Conservation (phyloP, 1,284 basidiomycete genomes). For the Tausonia pullulans region DNA sequence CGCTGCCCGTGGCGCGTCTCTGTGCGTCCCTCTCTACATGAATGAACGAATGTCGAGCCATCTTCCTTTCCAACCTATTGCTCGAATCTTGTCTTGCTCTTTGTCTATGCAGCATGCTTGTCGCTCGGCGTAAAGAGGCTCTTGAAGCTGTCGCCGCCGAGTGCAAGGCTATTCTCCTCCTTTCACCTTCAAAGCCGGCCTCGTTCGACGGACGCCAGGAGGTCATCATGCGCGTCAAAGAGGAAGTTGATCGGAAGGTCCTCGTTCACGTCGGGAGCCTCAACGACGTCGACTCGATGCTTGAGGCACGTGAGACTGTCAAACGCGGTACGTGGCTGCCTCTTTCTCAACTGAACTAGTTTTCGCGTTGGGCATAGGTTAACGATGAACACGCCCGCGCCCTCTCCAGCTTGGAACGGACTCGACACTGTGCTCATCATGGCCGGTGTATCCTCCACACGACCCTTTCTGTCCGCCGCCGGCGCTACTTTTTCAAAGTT, state of each 20-base stretch:
- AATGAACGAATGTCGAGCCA: neutral
- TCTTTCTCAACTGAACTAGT: neutral
- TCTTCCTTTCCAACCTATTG: neutral
- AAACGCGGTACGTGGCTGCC: conserved; percentile 42
- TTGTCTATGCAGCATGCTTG: conserved; percentile 45
- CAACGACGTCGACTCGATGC: conserved; percentile 54
- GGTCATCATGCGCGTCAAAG: conserved; percentile 15
- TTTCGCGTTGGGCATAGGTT: neutral
- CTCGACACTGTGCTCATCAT: conserved; percentile 73
- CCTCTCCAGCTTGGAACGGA: conserved; percentile 55
- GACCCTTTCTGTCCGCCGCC: conserved; percentile 57
- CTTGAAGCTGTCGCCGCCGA: conserved; percentile 52
- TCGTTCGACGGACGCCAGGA: conserved; percentile 18
- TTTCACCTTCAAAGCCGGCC: conserved; percentile 15
- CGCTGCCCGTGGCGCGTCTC: conserved; percentile 56
- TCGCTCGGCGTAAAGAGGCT: conserved; percentile 53
- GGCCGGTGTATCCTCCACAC: conserved; percentile 72
- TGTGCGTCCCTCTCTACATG: conserved; percentile 35
- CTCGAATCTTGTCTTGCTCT: neutral
- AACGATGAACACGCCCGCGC: too few relatives aligned
- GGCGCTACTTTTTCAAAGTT: conserved; percentile 31
- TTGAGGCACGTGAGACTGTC: conserved; percentile 47
- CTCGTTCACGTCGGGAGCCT: conserved; percentile 51
- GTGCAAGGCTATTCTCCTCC: conserved; percentile 36
- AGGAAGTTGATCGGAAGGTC: conserved; percentile 25